Base-by-base conservation (phyloP, 2,329 filamentous ascomycete genomes). In the Aspergillus amoenus region DNA sequence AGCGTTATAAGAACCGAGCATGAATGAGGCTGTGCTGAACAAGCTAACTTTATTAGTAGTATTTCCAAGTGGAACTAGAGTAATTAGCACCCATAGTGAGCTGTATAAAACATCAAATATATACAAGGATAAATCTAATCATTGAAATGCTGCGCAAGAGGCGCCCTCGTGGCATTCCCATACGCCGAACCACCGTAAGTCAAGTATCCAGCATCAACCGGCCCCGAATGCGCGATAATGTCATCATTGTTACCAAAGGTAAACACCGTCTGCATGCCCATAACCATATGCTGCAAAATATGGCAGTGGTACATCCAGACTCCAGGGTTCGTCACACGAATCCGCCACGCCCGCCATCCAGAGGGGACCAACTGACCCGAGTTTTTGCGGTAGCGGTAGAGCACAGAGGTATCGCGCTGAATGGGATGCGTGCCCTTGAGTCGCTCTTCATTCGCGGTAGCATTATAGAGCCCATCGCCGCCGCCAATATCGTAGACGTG, bases 341-440 rank as follows among this genome's bases (percentile, higher is more conserved):
- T 69, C 9, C 85, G 74, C 85, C 84, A 88, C 0, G 78, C 84
- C 18, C 85, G 74, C 85, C 85, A 88, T 0, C 85, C 84, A 0
- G 78, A 74, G 2, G 76, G 76, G 5, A 73, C 66, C 4, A 78
- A 71, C 0, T 77, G 67, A 2, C 61, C 61, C 0, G 76, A 79
- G 22, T 74, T 75, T 3, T 70, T 61, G 0, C 68, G 70, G 61
- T 87, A 88, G 2, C 81, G 71, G 61, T 85, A 84, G 3, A 88
- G 71, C 61, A 84, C 79, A 2, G 82, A 85, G 0, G 78, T 81
- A 52, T 81, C 79, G 5, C 81, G 68, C 30, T 65, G 61, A 3
- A 78, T 72, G 1, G 79, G 79, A 5, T 65, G 72, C 43, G 76
- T 75, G 2, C 66, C 65, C 30, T 67, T 61, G 1, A 81, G 65